These are phyloP conservation scores for Volutella citrinella DNA, from an alignment of 2,329 filamentous ascomycete species.

Conservation along the genomic window DNA sequence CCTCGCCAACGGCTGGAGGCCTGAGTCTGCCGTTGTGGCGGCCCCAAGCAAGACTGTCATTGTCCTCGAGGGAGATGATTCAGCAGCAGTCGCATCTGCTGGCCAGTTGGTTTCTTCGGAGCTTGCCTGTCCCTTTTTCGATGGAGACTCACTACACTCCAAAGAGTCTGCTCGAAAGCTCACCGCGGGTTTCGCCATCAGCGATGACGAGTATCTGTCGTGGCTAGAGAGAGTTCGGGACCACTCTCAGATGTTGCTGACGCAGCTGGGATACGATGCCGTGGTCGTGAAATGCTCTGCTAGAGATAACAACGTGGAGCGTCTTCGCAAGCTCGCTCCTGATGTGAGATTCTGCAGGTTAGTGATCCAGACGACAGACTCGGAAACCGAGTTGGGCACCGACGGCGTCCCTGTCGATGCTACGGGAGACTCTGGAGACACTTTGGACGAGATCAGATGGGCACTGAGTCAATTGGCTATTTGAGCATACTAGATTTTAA, in stretches of 20 bases:
- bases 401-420: too few species aligned
- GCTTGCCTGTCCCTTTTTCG: conserved; percentile 33
- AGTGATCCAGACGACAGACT: too few species aligned
- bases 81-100: conserved; percentile 38
- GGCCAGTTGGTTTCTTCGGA: conserved; percentile 25
- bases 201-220: conserved; percentile 28
- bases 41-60: conserved; percentile 25
- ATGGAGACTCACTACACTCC: conserved; percentile 38
- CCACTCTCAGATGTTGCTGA: conserved; percentile 20
- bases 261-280: conserved; percentile 23
- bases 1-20: too few species aligned
- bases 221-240: conserved; percentile 29
- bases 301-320: too few species aligned
- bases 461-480: too few species aligned
- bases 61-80: conserved; percentile 37
- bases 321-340: too few species aligned
- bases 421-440: too few species aligned
- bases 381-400: too few species aligned
- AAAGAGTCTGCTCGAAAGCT: conserved; percentile 30
- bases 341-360: too few species aligned
- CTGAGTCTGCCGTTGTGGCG: conserved; percentile 28
- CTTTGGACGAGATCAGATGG: too few species aligned
- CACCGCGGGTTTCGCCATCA: conserved; percentile 26
- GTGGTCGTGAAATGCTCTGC: conserved; percentile 40
- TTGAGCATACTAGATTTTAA: too few species aligned